Percentiles rank a stretch among this genome's conserved stretches.
Conservation (phyloP, 192 early-diverging fungal genomes). For the Coemansia brasiliensis region DNA sequence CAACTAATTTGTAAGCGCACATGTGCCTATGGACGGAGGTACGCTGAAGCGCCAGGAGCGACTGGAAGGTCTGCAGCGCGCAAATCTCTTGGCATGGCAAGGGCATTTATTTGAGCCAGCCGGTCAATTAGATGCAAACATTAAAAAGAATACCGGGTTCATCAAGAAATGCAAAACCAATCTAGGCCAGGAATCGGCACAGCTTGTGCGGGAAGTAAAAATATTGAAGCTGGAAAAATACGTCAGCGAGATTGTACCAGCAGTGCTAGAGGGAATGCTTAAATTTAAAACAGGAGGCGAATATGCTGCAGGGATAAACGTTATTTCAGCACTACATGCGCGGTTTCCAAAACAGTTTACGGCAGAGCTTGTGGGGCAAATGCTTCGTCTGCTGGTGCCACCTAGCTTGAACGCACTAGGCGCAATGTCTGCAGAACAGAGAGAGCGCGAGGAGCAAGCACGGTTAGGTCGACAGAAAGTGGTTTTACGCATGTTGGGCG, state of each 20-base stretch:
- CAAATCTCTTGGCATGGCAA: conserved; percentile 42
- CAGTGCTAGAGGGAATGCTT: conserved; percentile 72
- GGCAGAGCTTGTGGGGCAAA: conserved; percentile 59
- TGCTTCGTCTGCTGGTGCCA: conserved; percentile 68
- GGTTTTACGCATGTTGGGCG: conserved; percentile 69
- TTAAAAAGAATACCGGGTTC: conserved; percentile 97
- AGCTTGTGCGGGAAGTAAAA: conserved; percentile 77
- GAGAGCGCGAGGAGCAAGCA: conserved; percentile 81
- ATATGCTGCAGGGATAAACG: conserved; percentile 78
- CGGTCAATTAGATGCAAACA: conserved; percentile 77
- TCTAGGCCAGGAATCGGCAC: conserved; percentile 63
- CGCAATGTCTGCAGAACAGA: conserved; percentile 70
- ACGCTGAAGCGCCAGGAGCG: conserved; percentile 48
- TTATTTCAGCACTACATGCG: conserved; percentile 80
- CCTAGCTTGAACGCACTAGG: conserved; percentile 61
- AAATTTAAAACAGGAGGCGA: conserved; percentile 72
- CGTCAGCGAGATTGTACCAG: conserved; percentile 84
- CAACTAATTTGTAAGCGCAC: conserved; percentile 12
- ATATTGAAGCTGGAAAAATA: conserved; percentile 96
- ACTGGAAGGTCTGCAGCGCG: conserved; percentile 36
- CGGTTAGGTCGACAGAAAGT: conserved; percentile 67
- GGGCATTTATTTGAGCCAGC: conserved; percentile 18
- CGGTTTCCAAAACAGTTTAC: conserved; percentile 87
- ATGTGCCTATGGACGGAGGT: conserved; percentile 51
- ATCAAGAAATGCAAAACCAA: conserved; percentile 87